Conservation (phyloP, 2,329 filamentous ascomycete genomes). For the Trichoderma brevicompactum region DNA sequence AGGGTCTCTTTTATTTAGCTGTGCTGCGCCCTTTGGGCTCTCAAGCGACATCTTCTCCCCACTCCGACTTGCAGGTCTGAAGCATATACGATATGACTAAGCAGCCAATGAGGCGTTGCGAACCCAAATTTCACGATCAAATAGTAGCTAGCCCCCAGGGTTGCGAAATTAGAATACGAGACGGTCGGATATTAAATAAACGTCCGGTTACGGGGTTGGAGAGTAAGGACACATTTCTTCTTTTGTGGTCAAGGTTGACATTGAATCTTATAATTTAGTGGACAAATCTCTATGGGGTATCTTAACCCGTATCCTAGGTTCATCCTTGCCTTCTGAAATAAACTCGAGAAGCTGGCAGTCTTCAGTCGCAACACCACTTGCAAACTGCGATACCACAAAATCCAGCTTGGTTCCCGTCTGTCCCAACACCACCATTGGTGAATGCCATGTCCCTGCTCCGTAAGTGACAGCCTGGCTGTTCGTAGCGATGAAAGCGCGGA, state of each 20-base stretch:
- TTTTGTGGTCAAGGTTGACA: not conserved
- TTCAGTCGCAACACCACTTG: slow-evolving; percentile 78
- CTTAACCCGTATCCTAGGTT: slow-evolving; percentile 47
- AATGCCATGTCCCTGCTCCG: slow-evolving; percentile 90
- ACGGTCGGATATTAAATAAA: not conserved
- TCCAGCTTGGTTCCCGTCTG: slow-evolving; percentile 63
- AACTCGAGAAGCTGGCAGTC: slow-evolving; percentile 82
- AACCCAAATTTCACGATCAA: not conserved
- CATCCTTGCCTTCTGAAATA: slow-evolving; percentile 41
- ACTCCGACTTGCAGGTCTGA: not conserved
- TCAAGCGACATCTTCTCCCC: slow-evolving; percentile 6
- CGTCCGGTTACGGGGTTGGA: not conserved
- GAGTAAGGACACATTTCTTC: not conserved
- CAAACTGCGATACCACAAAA: slow-evolving; percentile 88
- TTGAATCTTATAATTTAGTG: slow-evolving; percentile 17
- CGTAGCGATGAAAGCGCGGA: slow-evolving; percentile 79
- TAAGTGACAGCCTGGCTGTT: slow-evolving; percentile 88
- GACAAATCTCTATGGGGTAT: slow-evolving; percentile 33
- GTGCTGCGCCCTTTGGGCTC: not conserved
- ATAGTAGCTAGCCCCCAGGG: not conserved
- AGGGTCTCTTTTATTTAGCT: not conserved
- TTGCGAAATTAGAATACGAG: slow-evolving; percentile 18
- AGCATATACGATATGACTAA: slow-evolving; percentile 19
- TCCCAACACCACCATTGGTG: slow-evolving; percentile 90
- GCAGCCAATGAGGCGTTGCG: slow-evolving; percentile 17